phyloP scores from a whole-genome alignment of 352 stramenopile genomes.

The Phytophthora quininea region DNA sequence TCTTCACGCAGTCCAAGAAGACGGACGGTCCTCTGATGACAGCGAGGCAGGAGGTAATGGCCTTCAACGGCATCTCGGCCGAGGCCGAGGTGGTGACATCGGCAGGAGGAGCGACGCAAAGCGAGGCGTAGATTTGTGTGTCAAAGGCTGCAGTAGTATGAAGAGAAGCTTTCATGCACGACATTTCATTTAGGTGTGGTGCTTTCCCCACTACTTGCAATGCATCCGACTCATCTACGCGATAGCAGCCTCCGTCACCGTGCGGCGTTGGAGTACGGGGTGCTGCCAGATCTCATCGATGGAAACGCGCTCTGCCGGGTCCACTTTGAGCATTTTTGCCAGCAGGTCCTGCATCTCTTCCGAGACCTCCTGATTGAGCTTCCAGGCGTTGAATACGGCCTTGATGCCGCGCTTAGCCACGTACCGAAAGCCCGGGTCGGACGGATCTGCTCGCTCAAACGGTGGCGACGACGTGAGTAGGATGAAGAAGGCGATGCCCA shows the following conservation, averaged over 20 bases:
- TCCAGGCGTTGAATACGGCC: constrained; percentile 77
- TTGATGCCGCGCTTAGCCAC: constrained; percentile 76
- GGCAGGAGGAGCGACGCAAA: background rate
- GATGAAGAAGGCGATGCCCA: constrained; percentile 94
- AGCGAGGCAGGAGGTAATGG: constrained; percentile 47
- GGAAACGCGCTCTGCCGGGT: constrained; percentile 60
- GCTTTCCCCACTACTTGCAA: too few relatives aligned
- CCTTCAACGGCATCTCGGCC: constrained; percentile 59
- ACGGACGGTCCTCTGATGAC: constrained; percentile 46
- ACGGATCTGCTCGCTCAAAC: constrained; percentile 87
- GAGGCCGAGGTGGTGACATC: constrained; percentile 18
- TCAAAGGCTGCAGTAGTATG: background rate
- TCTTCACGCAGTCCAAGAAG: constrained; percentile 57
- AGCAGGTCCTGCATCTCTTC: constrained; percentile 71
- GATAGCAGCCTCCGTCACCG: constrained; percentile 13
- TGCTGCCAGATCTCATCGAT: constrained; percentile 71
- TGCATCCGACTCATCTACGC: background rate
- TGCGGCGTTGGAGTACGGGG: constrained; percentile 47
- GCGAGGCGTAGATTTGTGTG: background rate
- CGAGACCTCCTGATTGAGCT: constrained; percentile 46
- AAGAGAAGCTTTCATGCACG: too few relatives aligned
- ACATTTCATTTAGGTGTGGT: too few relatives aligned
- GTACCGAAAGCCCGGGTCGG: constrained; percentile 90
- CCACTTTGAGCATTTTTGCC: constrained; percentile 71
- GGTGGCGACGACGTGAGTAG: constrained; percentile 92